A percentile compares a stretch with the other conserved stretches of the same genome.
phyloP scores from a whole-genome alignment of 2,329 filamentous ascomycete genomes.

The Xylariaceae sp. region DNA sequence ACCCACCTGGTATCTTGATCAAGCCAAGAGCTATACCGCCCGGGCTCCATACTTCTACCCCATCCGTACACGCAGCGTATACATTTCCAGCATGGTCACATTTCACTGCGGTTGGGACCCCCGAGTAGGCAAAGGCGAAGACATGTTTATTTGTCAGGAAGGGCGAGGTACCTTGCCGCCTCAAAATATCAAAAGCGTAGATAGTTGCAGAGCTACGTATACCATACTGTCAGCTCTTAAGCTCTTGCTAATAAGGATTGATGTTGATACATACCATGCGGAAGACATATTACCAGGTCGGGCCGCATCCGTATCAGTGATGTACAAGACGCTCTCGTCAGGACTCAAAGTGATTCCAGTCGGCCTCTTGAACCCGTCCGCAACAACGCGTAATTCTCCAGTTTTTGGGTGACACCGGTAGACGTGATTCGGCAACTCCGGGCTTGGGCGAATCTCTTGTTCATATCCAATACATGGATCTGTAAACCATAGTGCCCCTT shows the following conservation, averaged over 20 bases:
- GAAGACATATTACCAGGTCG: conserved; percentile 40
- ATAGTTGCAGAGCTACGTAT: conserved; percentile 43
- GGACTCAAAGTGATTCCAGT: conserved; percentile 49
- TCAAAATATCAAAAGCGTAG: conserved; percentile 56
- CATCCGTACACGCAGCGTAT: conserved; percentile 54
- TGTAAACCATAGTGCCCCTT: conserved; percentile 56
- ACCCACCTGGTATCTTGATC: conserved; percentile 45
- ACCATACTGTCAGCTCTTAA: not conserved
- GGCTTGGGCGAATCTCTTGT: conserved; percentile 50
- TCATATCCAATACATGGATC: conserved; percentile 53
- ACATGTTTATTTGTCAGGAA: conserved; percentile 56
- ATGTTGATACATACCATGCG: conserved; percentile 33
- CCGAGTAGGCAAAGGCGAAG: conserved; percentile 56
- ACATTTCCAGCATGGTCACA: conserved; percentile 53
- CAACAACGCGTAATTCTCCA: conserved; percentile 52
- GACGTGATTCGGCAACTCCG: conserved; percentile 53
- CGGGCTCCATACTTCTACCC: conserved; percentile 55
- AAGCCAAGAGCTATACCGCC: conserved; percentile 52
- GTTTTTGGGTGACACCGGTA: conserved; percentile 52
- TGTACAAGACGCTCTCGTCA: conserved; percentile 48
- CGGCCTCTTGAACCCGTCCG: conserved; percentile 52
- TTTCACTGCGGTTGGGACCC: conserved; percentile 51
- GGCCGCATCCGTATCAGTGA: conserved; percentile 48
- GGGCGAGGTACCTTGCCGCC: conserved; percentile 40
- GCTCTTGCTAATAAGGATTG: not conserved